These are phyloP conservation scores for Colletotrichum gigasporum DNA, from an alignment of 2,329 filamentous ascomycete species.

Conservation along the genomic window DNA sequence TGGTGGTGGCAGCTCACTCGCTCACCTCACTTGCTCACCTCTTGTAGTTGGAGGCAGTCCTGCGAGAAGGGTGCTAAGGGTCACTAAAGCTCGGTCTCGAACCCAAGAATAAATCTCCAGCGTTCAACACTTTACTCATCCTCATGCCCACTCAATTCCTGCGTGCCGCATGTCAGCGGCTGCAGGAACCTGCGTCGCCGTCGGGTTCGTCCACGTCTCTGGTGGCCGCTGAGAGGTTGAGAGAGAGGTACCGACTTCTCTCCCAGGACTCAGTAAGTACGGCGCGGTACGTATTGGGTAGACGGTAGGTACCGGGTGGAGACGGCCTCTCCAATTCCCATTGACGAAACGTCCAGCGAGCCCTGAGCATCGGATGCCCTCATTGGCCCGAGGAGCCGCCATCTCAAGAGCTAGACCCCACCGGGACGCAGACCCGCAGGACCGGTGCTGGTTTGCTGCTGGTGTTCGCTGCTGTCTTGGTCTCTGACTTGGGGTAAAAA, in stretches of 20 bases:
- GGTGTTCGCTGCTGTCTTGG: too few relatives aligned
- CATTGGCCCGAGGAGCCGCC: not conserved
- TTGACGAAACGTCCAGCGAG: constrained; percentile 1
- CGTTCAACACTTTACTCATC: not conserved
- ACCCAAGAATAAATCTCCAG: not conserved
- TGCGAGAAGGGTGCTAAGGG: too few relatives aligned
- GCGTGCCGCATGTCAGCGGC: not conserved
- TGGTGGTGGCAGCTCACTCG: not conserved
- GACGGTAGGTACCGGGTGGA: not conserved
- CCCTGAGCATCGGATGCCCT: not conserved
- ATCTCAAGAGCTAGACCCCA: too few relatives aligned
- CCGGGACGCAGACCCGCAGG: too few relatives aligned
- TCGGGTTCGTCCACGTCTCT: too few relatives aligned
- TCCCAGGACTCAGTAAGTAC: too few relatives aligned
- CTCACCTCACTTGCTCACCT: not conserved
- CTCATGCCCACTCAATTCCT: not conserved
- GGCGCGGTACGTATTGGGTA: too few relatives aligned
- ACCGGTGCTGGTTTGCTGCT: not conserved
- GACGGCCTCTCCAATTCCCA: not conserved
- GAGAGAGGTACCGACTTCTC: too few relatives aligned
- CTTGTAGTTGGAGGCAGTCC: too few relatives aligned
- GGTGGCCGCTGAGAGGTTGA: too few relatives aligned
- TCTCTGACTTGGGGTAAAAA: not conserved
- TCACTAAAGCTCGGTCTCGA: too few relatives aligned
- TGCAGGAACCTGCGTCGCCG: constrained; percentile 23